A percentile compares a stretch with the other conserved stretches of the same genome.
These are phyloP conservation scores for Dicorynia guianensis DNA, from an alignment of 306 rosid species.

Conservation along the genomic window DNA sequence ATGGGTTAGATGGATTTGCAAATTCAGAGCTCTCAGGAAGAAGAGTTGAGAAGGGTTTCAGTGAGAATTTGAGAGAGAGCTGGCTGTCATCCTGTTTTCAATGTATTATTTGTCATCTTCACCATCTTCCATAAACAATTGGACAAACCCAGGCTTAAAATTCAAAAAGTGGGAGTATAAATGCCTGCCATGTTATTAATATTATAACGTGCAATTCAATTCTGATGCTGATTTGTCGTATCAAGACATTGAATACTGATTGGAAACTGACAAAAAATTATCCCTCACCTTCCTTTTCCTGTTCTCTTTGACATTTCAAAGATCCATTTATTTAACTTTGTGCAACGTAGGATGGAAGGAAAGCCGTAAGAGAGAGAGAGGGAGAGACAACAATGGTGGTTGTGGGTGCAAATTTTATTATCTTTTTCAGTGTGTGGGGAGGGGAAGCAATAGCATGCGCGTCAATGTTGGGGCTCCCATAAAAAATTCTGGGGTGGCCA, in stretches of 20 bases:
- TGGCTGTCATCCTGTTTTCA: too few relatives aligned
- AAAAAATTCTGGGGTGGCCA: conserved; percentile 5
- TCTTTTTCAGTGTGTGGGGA: not conserved
- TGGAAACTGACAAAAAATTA: conserved; percentile 1
- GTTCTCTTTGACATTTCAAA: not conserved
- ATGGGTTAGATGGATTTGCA: too few relatives aligned
- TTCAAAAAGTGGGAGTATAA: not conserved
- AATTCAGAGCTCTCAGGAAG: too few relatives aligned
- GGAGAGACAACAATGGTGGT: conserved; percentile 1
- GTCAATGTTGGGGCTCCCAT: conserved; percentile 13
- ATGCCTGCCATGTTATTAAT: not conserved
- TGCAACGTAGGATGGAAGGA: conserved; percentile 8
- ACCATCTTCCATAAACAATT: not conserved
- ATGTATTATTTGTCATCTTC: too few relatives aligned
- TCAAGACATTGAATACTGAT: not conserved
- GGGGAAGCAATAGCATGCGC: conserved; percentile 24
- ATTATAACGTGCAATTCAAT: not conserved
- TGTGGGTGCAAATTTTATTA: conserved; percentile 13
- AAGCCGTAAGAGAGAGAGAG: conserved; percentile 6
- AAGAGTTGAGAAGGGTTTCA: too few relatives aligned
- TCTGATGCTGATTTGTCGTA: conserved; percentile 22
- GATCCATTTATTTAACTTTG: conserved; percentile 17
- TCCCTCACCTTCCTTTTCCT: not conserved
- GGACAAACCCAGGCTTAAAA: not conserved
- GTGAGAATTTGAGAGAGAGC: too few relatives aligned